A percentile compares a stretch with the other conserved stretches of the same genome.
These are phyloP conservation scores for Chlamydomonas urium DNA, from an alignment of 139 green algal genomes.

Conservation along the genomic window DNA sequence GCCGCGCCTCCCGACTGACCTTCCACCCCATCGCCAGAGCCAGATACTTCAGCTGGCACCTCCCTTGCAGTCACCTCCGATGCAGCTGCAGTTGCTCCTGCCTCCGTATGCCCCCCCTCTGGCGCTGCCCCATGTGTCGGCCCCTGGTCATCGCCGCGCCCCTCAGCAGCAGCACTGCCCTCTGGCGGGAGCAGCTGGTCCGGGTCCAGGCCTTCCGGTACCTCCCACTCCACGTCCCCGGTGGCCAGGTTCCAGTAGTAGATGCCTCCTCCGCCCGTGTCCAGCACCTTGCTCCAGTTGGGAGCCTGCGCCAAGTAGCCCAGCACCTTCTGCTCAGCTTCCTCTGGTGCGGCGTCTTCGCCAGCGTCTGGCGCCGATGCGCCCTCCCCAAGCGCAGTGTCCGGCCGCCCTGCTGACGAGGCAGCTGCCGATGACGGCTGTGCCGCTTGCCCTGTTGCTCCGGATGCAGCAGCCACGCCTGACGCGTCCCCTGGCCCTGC, in stretches of 20 bases:
- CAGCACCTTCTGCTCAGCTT: constrained; percentile 57
- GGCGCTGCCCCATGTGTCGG: no score
- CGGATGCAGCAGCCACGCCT: no score
- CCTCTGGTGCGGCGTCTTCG: not conserved
- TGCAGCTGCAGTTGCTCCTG: no score
- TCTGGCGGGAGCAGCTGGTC: constrained; percentile 37
- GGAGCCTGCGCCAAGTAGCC: constrained; percentile 45
- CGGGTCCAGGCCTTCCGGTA: constrained; percentile 38
- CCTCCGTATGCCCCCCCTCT: no score
- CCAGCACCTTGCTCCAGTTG: constrained; percentile 57
- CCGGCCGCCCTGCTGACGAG: not conserved
- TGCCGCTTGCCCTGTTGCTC: no score
- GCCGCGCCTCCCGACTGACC: no score
- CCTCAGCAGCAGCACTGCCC: not conserved
- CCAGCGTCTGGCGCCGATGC: not conserved
- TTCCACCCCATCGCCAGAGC: no score
- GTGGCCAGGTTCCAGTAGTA: constrained; percentile 68
- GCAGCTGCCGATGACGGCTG: not conserved
- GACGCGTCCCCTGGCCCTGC: no score
- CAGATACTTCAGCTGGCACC: no score
- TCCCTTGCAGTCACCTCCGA: no score
- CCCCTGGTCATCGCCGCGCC: not conserved
- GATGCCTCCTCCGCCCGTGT: constrained; percentile 49
- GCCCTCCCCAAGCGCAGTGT: no score
- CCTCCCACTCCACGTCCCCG: constrained; percentile 68